Percentiles rank a stretch among this genome's conserved stretches.
Conservation (phyloP, 2,329 filamentous ascomycete genomes). For the Aspergillus pseudoterreus region DNA sequence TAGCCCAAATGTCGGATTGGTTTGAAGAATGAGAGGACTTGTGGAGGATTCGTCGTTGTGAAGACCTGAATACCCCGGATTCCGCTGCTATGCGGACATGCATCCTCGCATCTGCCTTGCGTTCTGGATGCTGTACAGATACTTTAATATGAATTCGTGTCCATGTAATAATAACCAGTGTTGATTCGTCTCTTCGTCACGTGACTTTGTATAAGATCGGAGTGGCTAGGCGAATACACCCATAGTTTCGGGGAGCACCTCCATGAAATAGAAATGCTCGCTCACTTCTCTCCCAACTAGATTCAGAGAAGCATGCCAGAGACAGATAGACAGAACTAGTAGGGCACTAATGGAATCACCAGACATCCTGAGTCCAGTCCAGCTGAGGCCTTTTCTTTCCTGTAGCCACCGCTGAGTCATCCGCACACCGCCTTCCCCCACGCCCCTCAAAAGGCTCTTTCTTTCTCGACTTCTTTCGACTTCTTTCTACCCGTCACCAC, state of each 20-base stretch:
- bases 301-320: too few relatives aligned
- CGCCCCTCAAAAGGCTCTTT: slow-evolving; percentile 36
- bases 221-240: not conserved
- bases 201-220: not conserved
- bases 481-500: slow-evolving; percentile 25
- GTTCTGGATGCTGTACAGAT: not conserved
- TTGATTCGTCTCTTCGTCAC: not conserved
- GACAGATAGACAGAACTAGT: too few relatives aligned
- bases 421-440: slow-evolving; percentile 32
- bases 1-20: not conserved
- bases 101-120: not conserved
- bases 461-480: slow-evolving; percentile 17
- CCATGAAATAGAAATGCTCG: too few relatives aligned
- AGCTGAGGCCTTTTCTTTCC: not conserved
- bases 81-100: not conserved
- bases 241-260: too few relatives aligned
- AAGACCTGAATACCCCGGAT: not conserved
- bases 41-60: not conserved
- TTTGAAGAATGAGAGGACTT: not conserved
- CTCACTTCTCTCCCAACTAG: too few relatives aligned
- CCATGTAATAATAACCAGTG: not conserved
- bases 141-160: not conserved
- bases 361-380: not conserved
- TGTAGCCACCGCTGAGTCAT: slow-evolving; percentile 21
- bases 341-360: too few relatives aligned